Base-by-base conservation (phyloP, 176 grass and related monocot genomes). In the Avena atlantica region DNA sequence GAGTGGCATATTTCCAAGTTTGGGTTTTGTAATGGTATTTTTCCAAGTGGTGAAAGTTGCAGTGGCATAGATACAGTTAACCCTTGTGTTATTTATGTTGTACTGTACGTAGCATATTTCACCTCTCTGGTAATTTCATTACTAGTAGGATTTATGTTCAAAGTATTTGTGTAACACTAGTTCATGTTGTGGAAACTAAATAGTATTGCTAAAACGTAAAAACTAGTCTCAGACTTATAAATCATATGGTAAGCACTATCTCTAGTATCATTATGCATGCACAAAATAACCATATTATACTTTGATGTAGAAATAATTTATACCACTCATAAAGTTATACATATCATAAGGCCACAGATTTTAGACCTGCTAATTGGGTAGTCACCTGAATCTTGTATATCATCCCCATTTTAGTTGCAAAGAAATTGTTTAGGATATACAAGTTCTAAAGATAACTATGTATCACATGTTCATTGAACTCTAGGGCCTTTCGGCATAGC, bases 191-290 rank as follows among this genome's bases (percentile, higher is more conserved):
- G 14, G 8, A 76, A 53, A 76, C 24, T 17, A 53, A 25, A 31
- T 53, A 76, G 27, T 10, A 6, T 50, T 76, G 24, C 13, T 53
- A 76, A 53, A 76, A 50, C 23, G 12, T 45, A 25, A 75, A 75
- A 16, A 13, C 14, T 66, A 66, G n/a, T 31, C 25, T 31, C 24
- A 66, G 27, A 25, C 29, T 24, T 75, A 75, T 27, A 29, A 52
- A 29, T 29, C 72, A 75, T 75, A 75, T 29, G 68, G 6, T 75
- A 75, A 27, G 47, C 72, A 75, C 47, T 75, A 75, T 50, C 21
- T 69, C 5, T 69, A 19, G 15, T 69, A 13, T 34, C 29, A 29
- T 12, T 66, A 69, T 69, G 65, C 15, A 37, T 69, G 65, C 17
- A 69, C 14, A 69, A 69, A 29, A 69, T 17, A 69, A 66, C 27